Evolutionary conservation across 176 grass and related monocot genomes (phyloP).

Genomic region (Phyllostachys edulis): DNA sequence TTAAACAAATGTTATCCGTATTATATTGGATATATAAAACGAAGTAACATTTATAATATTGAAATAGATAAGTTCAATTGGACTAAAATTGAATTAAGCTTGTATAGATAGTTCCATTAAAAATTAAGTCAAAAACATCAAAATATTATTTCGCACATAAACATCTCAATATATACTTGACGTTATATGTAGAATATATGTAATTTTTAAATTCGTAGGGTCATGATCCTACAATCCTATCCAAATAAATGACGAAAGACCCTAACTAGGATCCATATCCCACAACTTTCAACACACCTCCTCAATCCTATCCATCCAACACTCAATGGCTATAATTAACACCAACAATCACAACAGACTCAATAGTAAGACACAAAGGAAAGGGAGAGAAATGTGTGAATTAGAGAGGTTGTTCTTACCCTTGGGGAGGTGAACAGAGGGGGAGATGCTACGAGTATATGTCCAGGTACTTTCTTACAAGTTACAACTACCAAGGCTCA

Average conservation of each 20-base stretch:
- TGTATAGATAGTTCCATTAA: not conserved
- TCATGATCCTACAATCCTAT: not conserved
- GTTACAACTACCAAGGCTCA: too few species aligned
- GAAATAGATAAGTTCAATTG: not conserved
- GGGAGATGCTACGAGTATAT: not conserved
- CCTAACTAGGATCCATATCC: not conserved
- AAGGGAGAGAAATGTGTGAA: not conserved
- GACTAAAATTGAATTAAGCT: not conserved
- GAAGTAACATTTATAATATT: not conserved
- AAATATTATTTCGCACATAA: not conserved
- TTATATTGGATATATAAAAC: not conserved
- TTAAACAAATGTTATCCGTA: not conserved
- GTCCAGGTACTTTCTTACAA: not conserved
- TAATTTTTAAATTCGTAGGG: too few species aligned
- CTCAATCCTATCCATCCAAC: not conserved
- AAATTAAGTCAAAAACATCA: not conserved
- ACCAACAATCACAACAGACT: not conserved
- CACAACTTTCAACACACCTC: constrained; percentile 3
- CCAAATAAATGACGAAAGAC: not conserved
- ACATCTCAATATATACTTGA: not conserved
- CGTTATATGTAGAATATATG: not conserved
- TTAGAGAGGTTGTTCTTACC: not conserved
- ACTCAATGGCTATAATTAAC: not conserved
- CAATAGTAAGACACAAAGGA: not conserved
- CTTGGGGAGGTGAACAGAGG: not conserved